These are phyloP conservation scores for Paramecium pentaurelia DNA, from an alignment of 73 alveolate genomes.

Conservation along the genomic window DNA sequence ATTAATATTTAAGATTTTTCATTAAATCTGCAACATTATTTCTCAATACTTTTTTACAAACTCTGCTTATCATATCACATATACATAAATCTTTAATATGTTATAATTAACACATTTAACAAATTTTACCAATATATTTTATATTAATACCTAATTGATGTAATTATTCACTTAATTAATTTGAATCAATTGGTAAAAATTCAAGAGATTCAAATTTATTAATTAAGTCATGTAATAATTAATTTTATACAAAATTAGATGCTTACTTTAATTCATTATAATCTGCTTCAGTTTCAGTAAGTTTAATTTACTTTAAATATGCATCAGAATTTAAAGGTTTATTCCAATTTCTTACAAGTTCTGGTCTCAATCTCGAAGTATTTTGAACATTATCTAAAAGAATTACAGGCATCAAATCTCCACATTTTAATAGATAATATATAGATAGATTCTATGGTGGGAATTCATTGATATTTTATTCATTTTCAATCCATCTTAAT, in stretches of 20 bases:
- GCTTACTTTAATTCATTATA: neutral
- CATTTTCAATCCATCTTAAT: conserved; percentile 31
- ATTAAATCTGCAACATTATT: conserved; percentile 24
- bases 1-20: neutral
- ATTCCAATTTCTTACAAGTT: neutral
- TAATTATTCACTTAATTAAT: neutral
- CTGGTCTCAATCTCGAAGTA: neutral
- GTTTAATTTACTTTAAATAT: neutral
- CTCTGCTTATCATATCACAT: conserved; percentile 25
- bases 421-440: conserved; percentile 3
- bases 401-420: conserved; percentile 6
- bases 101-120: neutral
- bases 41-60: conserved; percentile 6
- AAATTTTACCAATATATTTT: neutral
- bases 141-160: neutral
- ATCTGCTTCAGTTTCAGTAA: neutral
- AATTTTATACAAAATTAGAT: neutral
- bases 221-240: neutral
- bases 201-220: neutral
- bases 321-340: conserved; percentile 12
- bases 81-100: conserved; percentile 22
- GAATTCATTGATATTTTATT: neutral
- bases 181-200: neutral
- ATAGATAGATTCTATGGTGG: neutral
- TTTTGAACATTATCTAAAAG: neutral